These are phyloP conservation scores for Moricandia arvensis DNA, from an alignment of 345 rosid species.

Conservation along the genomic window DNA sequence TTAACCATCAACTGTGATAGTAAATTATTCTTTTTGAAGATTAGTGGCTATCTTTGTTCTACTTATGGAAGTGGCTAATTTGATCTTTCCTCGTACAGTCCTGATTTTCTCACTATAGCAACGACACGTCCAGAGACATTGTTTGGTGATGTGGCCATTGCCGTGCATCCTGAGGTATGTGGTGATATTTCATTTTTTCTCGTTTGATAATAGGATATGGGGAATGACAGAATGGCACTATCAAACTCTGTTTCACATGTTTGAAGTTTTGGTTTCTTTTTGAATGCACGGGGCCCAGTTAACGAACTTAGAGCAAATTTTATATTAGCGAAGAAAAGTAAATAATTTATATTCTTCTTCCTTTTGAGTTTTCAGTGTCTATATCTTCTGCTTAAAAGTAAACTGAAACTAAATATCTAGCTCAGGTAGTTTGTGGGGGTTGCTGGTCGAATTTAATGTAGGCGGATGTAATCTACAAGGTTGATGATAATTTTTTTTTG, in stretches of 20 bases:
- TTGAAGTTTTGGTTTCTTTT: constrained; percentile 8
- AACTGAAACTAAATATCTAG: not conserved
- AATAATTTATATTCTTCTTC: not conserved
- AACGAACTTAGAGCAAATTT: constrained; percentile 3
- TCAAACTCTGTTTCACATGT: constrained; percentile 12
- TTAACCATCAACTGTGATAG: not conserved
- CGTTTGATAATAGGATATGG: not conserved
- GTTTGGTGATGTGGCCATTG: constrained; percentile 94
- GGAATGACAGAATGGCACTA: constrained; percentile 4
- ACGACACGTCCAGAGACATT: constrained; percentile 98
- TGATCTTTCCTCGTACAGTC: constrained; percentile 47
- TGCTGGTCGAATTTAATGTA: not conserved
- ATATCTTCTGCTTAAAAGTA: no score
- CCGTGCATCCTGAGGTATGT: constrained; percentile 87
- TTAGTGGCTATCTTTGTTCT: constrained; percentile 13
- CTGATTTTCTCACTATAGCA: constrained; percentile 84
- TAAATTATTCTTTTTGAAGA: constrained; percentile 1
- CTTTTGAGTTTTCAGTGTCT: not conserved
- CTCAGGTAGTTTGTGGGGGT: not conserved
- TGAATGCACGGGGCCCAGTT: constrained; percentile 14
- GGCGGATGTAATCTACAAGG: no score
- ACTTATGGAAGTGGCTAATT: constrained; percentile 10
- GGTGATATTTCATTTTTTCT: not conserved
- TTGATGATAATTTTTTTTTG: not conserved
- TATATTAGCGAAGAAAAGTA: constrained; percentile 4